phyloP scores from a whole-genome alignment of 179 eudicot genomes.

The Silene vulgaris region DNA sequence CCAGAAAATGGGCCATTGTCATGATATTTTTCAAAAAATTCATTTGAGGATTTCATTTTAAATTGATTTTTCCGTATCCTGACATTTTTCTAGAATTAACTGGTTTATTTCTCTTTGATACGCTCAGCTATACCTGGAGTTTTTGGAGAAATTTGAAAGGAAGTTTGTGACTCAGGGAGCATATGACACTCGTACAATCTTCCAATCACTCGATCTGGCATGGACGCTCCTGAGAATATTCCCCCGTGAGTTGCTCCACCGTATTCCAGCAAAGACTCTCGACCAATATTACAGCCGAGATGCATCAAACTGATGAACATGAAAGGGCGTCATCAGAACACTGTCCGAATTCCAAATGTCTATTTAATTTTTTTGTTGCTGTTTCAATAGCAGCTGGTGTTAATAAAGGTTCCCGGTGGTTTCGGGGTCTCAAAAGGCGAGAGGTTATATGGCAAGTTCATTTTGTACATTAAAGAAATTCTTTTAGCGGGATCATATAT shows the following conservation, averaged over 20 bases:
- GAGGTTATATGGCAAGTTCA: constrained; percentile 21
- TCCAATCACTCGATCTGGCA: constrained; percentile 50
- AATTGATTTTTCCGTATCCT: not conserved
- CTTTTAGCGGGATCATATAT: constrained; percentile 28
- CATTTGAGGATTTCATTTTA: not conserved
- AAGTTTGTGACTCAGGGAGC: constrained; percentile 52
- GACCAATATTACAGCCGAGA: constrained; percentile 53
- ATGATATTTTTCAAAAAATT: not conserved
- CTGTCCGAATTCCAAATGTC: not conserved
- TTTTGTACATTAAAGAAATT: constrained; percentile 27
- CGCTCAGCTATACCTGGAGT: constrained; percentile 41
- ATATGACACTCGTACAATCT: constrained; percentile 46
- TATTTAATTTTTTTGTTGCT: constrained; percentile 21
- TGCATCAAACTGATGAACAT: constrained; percentile 31
- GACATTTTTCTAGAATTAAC: not conserved
- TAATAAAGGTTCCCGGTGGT: constrained; percentile 27
- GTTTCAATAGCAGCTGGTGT: constrained; percentile 17
- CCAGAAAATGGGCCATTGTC: not conserved
- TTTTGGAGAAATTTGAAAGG: constrained; percentile 53
- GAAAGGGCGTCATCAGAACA: too few relatives aligned
- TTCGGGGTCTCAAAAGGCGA: constrained; percentile 24
- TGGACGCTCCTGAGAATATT: constrained; percentile 54
- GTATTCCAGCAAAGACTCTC: constrained; percentile 57
- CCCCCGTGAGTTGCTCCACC: constrained; percentile 57
- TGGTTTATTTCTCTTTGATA: not conserved